phyloP scores from a whole-genome alignment of 352 stramenopile genomes.

The Pythium chondricola region DNA sequence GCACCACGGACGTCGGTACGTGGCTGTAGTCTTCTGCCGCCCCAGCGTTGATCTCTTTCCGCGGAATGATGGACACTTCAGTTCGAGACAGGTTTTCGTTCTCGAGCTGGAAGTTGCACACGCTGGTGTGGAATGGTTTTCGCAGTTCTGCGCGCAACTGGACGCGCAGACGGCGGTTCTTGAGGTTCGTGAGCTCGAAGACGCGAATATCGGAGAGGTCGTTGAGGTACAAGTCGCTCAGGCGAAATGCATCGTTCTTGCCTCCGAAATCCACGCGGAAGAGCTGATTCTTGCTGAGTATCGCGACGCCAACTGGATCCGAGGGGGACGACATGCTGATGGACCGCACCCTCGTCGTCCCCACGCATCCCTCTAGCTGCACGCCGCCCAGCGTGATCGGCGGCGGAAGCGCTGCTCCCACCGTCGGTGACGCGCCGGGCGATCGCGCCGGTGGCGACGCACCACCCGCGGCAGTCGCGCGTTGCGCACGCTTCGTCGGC shows the following conservation, averaged over 20 bases:
- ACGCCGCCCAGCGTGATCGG: not conserved
- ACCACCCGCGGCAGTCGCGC: not conserved
- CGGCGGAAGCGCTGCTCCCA: not conserved
- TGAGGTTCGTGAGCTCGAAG: slow-evolving; percentile 73
- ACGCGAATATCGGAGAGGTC: slow-evolving; percentile 80
- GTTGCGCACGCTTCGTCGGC: slow-evolving; percentile 37
- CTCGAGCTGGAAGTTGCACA: slow-evolving; percentile 82
- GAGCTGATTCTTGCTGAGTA: slow-evolving; percentile 62
- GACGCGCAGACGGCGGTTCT: slow-evolving; percentile 41
- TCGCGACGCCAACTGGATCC: slow-evolving; percentile 33
- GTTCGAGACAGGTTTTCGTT: slow-evolving; percentile 81
- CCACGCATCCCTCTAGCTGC: not conserved
- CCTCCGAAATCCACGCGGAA: slow-evolving; percentile 41
- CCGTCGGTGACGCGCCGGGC: not conserved
- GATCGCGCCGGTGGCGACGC: not conserved
- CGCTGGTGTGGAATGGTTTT: slow-evolving; percentile 72
- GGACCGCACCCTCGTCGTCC: slow-evolving; percentile 12
- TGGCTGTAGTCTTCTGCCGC: slow-evolving; percentile 76
- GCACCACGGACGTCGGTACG: slow-evolving; percentile 61
- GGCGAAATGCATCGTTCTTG: slow-evolving; percentile 47
- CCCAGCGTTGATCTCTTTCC: slow-evolving; percentile 1
- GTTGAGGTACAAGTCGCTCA: slow-evolving; percentile 85
- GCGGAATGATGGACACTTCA: slow-evolving; percentile 14
- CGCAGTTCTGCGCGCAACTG: slow-evolving; percentile 66
- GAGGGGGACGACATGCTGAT: slow-evolving; percentile 22